A percentile compares a stretch with the other conserved stretches of the same genome.
These are phyloP conservation scores for Microsporum audouinii DNA, from an alignment of 2,329 filamentous ascomycete genomes.

Conservation along the genomic window DNA sequence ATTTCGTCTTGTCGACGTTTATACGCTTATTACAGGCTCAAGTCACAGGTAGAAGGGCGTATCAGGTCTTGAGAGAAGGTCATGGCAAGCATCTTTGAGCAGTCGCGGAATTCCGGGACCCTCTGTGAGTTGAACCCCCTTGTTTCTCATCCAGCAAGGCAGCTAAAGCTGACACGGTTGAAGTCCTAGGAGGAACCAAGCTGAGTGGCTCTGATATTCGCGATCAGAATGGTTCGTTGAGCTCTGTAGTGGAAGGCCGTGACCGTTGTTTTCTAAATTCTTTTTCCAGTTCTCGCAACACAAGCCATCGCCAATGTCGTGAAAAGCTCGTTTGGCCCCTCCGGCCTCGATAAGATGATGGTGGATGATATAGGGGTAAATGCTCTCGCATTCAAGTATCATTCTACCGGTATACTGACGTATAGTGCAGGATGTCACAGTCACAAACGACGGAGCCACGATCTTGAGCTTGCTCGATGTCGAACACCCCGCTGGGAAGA, in stretches of 20 bases:
- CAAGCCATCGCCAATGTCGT: slow-evolving; percentile 98
- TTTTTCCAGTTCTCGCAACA: slow-evolving; percentile 65
- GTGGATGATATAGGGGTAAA: slow-evolving; percentile 94
- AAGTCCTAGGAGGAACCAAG: slow-evolving; percentile 91
- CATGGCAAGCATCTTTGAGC: slow-evolving; percentile 95
- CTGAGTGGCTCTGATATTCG: slow-evolving; percentile 93
- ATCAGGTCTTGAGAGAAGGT: slow-evolving; percentile 15
- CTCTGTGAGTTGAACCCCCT: slow-evolving; percentile 50
- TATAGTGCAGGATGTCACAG: slow-evolving; percentile 69
- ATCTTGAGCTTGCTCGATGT: slow-evolving; percentile 92
- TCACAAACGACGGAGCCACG: slow-evolving; percentile 96
- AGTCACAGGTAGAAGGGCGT: not conserved
- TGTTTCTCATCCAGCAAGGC: slow-evolving; percentile 6
- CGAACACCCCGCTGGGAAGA: slow-evolving; percentile 96
- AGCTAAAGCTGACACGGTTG: slow-evolving; percentile 24
- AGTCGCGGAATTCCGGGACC: slow-evolving; percentile 81
- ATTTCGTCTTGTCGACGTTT: not conserved
- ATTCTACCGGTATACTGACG: slow-evolving; percentile 17
- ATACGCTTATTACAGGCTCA: not conserved
- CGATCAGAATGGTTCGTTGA: slow-evolving; percentile 74
- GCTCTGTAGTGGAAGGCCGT: not conserved
- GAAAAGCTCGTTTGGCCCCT: slow-evolving; percentile 96
- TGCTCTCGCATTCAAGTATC: not conserved
- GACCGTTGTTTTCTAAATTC: not conserved
- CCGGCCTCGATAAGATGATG: slow-evolving; percentile 99